Conservation (phyloP, 495 filamentous ascomycete species). For the Daldinia concentrica region DNA sequence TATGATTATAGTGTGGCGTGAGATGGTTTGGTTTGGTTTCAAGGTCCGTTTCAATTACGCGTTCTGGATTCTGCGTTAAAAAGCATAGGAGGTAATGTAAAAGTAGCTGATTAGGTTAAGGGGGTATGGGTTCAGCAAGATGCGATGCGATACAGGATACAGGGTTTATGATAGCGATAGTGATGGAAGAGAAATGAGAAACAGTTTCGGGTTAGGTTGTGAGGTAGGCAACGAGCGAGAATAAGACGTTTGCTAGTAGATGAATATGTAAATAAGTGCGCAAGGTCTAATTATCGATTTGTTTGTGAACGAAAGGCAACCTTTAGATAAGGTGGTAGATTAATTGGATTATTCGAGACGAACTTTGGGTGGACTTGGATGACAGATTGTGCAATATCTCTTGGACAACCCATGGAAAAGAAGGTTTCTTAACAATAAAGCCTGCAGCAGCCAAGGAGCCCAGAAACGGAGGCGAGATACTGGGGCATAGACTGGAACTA, state of each 20-base stretch:
- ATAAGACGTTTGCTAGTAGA: constrained; percentile 3
- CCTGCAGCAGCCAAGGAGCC: constrained; percentile 13
- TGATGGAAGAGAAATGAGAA: constrained; percentile 26
- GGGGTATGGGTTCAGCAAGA: constrained; percentile 6
- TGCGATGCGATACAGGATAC: constrained; percentile 1
- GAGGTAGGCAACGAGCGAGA: constrained; percentile 16
- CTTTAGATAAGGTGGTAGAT: background rate
- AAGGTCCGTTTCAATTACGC: constrained; percentile 44
- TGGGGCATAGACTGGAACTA: constrained; percentile 19
- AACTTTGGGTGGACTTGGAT: constrained; percentile 14
- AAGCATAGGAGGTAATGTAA: constrained; percentile 4
- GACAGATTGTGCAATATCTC: constrained; percentile 32
- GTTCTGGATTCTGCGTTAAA: constrained; percentile 20
- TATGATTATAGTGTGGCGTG: constrained; percentile 19
- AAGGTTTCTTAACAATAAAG: background rate
- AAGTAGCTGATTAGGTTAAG: constrained; percentile 15
- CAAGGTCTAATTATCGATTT: background rate
- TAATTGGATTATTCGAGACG: background rate
- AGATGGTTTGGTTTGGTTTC: constrained; percentile 23
- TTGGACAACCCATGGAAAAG: constrained; percentile 14
- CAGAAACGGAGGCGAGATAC: constrained; percentile 31
- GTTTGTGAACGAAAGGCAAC: constrained; percentile 31
- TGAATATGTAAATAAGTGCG: background rate
- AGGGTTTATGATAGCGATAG: background rate
- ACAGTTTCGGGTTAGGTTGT: too few species aligned